Conservation (phyloP, 352 stramenopile species). For the Globisporangium solare region DNA sequence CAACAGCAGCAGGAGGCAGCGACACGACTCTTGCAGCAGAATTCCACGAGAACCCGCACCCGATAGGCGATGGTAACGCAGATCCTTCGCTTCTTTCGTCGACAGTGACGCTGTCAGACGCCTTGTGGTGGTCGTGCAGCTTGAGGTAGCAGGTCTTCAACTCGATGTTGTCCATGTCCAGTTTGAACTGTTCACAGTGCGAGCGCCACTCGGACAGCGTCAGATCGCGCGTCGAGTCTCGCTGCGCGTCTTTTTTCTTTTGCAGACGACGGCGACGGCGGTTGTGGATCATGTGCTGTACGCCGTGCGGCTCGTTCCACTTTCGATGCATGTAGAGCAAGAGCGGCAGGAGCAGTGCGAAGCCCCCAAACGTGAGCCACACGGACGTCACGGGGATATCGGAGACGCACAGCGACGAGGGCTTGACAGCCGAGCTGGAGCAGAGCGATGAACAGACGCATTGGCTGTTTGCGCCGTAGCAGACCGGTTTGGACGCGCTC, state of each 20-base stretch:
- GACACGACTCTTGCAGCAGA: too few species aligned
- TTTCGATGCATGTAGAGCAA: slow-evolving; percentile 39
- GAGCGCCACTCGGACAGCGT: slow-evolving; percentile 30
- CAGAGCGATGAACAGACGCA: slow-evolving; percentile 47
- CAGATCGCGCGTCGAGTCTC: slow-evolving; percentile 21
- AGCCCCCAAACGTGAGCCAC: slow-evolving; percentile 27
- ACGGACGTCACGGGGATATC: slow-evolving; percentile 19
- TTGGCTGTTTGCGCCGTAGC: slow-evolving; percentile 18
- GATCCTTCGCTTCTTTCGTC: neutral
- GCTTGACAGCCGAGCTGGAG: slow-evolving; percentile 22
- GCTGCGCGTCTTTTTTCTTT: slow-evolving; percentile 17
- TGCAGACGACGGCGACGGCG: neutral
- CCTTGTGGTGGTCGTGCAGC: slow-evolving; percentile 7
- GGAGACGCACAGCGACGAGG: neutral
- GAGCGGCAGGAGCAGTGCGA: slow-evolving; percentile 23
- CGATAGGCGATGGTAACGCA: neutral
- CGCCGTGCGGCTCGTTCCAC: slow-evolving; percentile 22
- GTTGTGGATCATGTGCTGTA: slow-evolving; percentile 17
- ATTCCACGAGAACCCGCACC: too few species aligned
- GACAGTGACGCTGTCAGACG: neutral
- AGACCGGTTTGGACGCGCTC: slow-evolving; percentile 26
- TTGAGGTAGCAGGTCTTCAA: slow-evolving; percentile 16
- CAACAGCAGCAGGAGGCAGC: too few species aligned
- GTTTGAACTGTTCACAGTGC: slow-evolving; percentile 32
- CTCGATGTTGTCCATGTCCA: slow-evolving; percentile 12